phyloP scores from a whole-genome alignment of 164 flowering plant species.

The Vitis riparia region DNA sequence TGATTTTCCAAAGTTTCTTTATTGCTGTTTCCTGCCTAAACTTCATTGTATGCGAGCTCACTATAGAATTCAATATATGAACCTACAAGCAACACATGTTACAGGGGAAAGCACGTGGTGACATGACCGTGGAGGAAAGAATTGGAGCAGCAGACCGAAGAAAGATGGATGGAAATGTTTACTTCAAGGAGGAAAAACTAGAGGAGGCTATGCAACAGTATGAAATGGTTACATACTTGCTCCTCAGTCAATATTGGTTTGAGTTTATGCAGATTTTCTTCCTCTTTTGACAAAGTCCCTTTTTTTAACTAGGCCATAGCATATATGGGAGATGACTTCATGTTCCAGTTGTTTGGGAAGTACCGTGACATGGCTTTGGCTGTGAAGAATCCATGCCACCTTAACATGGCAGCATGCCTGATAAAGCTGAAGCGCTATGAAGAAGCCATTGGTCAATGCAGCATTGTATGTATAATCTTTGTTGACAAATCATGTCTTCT shows the following conservation, averaged over 20 bases:
- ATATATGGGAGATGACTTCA: constrained; percentile 96
- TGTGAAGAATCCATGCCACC: constrained; percentile 96
- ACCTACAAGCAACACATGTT: background rate
- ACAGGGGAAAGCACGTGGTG: constrained; percentile 89
- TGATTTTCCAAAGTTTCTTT: background rate
- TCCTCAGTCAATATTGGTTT: constrained; percentile 7
- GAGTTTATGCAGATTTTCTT: constrained; percentile 4
- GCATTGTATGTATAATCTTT: constrained; percentile 57
- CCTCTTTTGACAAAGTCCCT: background rate
- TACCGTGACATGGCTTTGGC: constrained; percentile 93
- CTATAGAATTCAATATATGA: too few relatives aligned
- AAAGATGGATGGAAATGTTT: constrained; percentile 88
- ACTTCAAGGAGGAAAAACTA: constrained; percentile 84
- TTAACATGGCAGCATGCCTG: constrained; percentile 88
- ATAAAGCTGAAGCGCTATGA: constrained; percentile 88
- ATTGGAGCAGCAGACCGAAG: constrained; percentile 89
- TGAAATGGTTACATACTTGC: constrained; percentile 72
- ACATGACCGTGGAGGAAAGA: constrained; percentile 98
- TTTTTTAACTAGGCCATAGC: constrained; percentile 72
- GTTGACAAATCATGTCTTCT: background rate
- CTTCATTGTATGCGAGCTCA: too few relatives aligned
- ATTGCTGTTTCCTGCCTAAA: background rate
- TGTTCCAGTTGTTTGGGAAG: constrained; percentile 95
- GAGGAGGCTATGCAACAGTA: constrained; percentile 99
- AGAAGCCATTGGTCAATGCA: constrained; percentile 89